Conservation (phyloP, 2,329 filamentous ascomycete genomes). For the Cercospora beticola region DNA sequence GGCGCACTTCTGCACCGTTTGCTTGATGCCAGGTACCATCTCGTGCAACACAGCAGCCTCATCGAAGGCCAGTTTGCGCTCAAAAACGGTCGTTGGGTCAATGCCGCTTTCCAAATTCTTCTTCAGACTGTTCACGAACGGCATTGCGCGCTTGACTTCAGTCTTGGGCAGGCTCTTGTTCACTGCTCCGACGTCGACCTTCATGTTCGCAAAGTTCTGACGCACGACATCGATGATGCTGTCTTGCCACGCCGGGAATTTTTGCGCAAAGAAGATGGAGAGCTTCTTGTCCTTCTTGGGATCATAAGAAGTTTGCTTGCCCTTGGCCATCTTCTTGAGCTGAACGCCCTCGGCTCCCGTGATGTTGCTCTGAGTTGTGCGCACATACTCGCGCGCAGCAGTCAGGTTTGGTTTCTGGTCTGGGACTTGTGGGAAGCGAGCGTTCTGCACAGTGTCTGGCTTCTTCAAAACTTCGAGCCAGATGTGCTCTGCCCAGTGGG, state of each 20-base stretch:
- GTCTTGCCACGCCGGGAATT: conserved; percentile 87
- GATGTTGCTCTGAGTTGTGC: conserved; percentile 71
- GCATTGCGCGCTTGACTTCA: conserved; percentile 98
- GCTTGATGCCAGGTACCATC: conserved; percentile 78
- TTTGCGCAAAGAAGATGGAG: conserved; percentile 76
- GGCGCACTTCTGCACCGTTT: conserved; percentile 67
- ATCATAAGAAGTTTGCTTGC: conserved; percentile 81
- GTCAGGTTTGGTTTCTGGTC: conserved; percentile 66
- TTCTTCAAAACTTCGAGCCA: conserved; percentile 88
- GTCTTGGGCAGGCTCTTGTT: conserved; percentile 77
- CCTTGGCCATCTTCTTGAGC: conserved; percentile 88
- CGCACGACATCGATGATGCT: conserved; percentile 81
- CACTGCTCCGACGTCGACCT: conserved; percentile 76
- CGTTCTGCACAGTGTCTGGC: conserved; percentile 72
- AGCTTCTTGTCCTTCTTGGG: conserved; percentile 90
- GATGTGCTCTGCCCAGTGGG: conserved; percentile 92
- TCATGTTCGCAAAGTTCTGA: conserved; percentile 64
- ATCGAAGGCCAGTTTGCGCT: conserved; percentile 82
- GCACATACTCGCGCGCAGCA: conserved; percentile 80
- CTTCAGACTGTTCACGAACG: conserved; percentile 87
- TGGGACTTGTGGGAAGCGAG: conserved; percentile 69
- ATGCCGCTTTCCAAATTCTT: conserved; percentile 65
- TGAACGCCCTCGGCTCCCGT: conserved; percentile 80
- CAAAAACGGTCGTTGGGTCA: conserved; percentile 71
- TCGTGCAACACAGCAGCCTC: conserved; percentile 72